phyloP scores from a whole-genome alignment of 305 asterid species.

The Solanum hybrid region DNA sequence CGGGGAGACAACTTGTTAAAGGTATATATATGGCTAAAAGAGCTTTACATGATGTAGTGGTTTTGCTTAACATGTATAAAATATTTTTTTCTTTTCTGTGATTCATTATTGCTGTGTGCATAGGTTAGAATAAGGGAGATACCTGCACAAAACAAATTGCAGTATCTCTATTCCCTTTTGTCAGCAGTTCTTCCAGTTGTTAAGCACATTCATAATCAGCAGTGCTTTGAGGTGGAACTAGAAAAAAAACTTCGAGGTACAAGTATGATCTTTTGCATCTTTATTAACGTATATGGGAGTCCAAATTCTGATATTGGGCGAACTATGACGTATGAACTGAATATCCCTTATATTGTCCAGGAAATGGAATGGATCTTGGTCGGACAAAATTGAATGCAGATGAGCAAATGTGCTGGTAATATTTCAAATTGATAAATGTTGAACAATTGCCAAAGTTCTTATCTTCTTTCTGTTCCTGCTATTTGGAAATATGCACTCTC shows the following conservation, averaged over 20 bases:
- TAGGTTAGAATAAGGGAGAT: constrained; percentile 85
- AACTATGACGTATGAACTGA: not conserved
- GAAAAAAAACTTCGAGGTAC: constrained; percentile 80
- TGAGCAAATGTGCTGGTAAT: constrained; percentile 99
- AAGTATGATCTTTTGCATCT: constrained; percentile 12
- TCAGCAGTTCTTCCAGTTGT: constrained; percentile 89
- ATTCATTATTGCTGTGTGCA: constrained; percentile 8
- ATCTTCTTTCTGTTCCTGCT: not conserved
- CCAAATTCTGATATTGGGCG: not conserved
- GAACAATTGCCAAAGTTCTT: not conserved
- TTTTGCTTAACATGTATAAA: constrained; percentile 1
- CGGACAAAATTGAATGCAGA: constrained; percentile 88
- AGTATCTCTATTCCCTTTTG: constrained; percentile 71
- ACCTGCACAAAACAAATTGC: constrained; percentile 77
- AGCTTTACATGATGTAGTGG: constrained; percentile 6
- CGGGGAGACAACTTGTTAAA: constrained; percentile 89
- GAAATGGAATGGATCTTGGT: constrained; percentile 71
- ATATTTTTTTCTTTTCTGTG: not conserved
- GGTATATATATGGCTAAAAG: constrained; percentile 33
- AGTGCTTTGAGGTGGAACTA: constrained; percentile 81
- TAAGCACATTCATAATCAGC: constrained; percentile 68
- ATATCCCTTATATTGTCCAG: constrained; percentile 31
- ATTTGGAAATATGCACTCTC: not conserved
- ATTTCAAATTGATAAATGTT: not conserved
- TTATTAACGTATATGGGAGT: not conserved